Percentiles rank a stretch among this genome's conserved stretches.
phyloP scores from a whole-genome alignment of 805 yeast species.

The Lachancea quebecensis region DNA sequence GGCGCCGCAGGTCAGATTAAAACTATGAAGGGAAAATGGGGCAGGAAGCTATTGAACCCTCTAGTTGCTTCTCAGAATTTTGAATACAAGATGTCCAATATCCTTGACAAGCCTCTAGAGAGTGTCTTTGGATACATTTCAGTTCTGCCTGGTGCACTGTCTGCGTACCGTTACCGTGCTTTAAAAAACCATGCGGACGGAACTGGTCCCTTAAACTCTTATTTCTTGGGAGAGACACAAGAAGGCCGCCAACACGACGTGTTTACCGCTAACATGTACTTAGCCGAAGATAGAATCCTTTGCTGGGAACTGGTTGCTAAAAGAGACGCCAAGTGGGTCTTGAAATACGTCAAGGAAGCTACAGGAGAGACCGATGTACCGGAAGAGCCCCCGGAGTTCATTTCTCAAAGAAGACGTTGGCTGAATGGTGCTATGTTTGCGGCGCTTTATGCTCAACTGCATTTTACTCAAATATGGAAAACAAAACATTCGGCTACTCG shows the following conservation, averaged over 20 bases:
- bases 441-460: slow-evolving; percentile 80
- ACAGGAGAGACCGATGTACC: slow-evolving; percentile 97
- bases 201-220: slow-evolving; percentile 82
- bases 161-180: slow-evolving; percentile 90
- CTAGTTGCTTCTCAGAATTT: slow-evolving; percentile 94
- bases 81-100: slow-evolving; percentile 95
- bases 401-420: slow-evolving; percentile 97
- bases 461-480: slow-evolving; percentile 81
- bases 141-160: slow-evolving; percentile 91
- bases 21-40: slow-evolving; percentile 87
- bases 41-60: slow-evolving; percentile 78
- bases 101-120: slow-evolving; percentile 89
- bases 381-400: slow-evolving; percentile 87
- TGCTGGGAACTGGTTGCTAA: slow-evolving; percentile 96
- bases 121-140: slow-evolving; percentile 88
- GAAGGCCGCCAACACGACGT: slow-evolving; percentile 60
- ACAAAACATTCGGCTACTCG: slow-evolving; percentile 80
- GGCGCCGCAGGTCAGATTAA: slow-evolving; percentile 99
- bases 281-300: slow-evolving; percentile 92
- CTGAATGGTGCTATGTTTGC: slow-evolving; percentile 97
- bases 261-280: slow-evolving; percentile 92
- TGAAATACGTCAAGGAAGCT: slow-evolving; percentile 87
- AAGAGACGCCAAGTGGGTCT: slow-evolving; percentile 73
- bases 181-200: slow-evolving; percentile 80
- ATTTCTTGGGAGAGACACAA: slow-evolving; percentile 80